phyloP scores from a whole-genome alignment of 371 early-diverging fungal species.

The Rhizopus arrhizus region DNA sequence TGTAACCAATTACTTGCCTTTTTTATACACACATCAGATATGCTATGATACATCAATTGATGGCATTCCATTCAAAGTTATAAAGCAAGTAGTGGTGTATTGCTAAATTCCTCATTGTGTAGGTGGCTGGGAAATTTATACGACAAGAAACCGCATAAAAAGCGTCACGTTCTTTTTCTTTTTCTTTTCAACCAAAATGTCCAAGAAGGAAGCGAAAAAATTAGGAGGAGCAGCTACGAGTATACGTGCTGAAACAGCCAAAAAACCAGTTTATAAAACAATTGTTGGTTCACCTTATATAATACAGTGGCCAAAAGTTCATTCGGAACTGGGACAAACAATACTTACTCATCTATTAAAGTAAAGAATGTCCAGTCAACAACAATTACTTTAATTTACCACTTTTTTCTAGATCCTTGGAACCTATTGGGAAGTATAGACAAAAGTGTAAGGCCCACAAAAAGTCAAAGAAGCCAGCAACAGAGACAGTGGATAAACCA shows the following conservation, averaged over 20 bases:
- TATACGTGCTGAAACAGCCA: constrained; percentile 16
- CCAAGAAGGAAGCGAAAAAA: constrained; percentile 2
- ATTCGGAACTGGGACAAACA: constrained; percentile 24
- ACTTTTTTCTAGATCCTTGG: constrained; percentile 19
- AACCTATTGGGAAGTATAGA: constrained; percentile 30
- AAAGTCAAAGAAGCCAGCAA: constrained; percentile 7
- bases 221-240: neutral
- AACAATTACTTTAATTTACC: neutral
- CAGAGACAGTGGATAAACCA: constrained; percentile 13
- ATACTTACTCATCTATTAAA: constrained; percentile 26
- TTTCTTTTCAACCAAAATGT: neutral
- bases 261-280: constrained; percentile 33
- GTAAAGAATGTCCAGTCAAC: constrained; percentile 18
- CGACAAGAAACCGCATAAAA: no score
- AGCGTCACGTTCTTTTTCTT: no score
- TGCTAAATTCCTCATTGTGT: no score
- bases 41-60: no score
- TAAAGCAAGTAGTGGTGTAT: no score
- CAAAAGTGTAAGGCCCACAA: constrained; percentile 19
- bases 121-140: no score
- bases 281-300: constrained; percentile 37
- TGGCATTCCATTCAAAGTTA: no score
- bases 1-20: no score
- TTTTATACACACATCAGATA: no score
- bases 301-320: constrained; percentile 39